A percentile compares a stretch with the other conserved stretches of the same genome.
Evolutionary conservation across 805 yeast species (phyloP).

Genomic region (Saccharomycopsis lassenensis): DNA sequence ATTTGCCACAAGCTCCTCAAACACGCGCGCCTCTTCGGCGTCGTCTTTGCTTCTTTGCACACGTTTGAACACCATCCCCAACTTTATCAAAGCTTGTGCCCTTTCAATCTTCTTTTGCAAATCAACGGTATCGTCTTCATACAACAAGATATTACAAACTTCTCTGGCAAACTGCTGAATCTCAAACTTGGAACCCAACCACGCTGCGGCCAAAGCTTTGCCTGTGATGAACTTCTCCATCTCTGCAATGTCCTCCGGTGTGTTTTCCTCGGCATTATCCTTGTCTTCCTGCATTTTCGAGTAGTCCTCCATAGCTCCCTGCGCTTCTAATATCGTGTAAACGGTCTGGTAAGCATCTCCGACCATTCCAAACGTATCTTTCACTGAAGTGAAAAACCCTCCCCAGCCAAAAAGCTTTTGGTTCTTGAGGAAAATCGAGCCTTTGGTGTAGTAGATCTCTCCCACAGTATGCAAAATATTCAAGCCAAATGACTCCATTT

Average conservation of each 20-base stretch:
- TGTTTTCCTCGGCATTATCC: conserved; percentile 36
- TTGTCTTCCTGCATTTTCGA: conserved; percentile 49
- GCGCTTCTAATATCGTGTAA: conserved; percentile 69
- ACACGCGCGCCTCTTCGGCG: conserved; percentile 66
- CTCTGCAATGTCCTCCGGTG: conserved; percentile 54
- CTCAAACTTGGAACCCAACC: conserved; percentile 75
- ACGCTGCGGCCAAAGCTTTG: conserved; percentile 71
- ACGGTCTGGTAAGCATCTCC: conserved; percentile 64
- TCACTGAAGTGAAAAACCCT: conserved; percentile 61
- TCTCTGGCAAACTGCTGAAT: conserved; percentile 61
- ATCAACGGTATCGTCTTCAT: conserved; percentile 44
- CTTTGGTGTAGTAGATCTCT: conserved; percentile 53
- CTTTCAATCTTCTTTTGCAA: conserved; percentile 39
- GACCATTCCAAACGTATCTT: conserved; percentile 64
- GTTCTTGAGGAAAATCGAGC: conserved; percentile 47
- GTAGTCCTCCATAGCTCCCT: conserved; percentile 63
- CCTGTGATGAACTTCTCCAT: conserved; percentile 69
- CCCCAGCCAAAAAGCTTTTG: conserved; percentile 56
- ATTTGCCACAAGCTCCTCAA: conserved; percentile 58
- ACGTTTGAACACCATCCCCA: conserved; percentile 53
- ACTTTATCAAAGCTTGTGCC: conserved; percentile 48
- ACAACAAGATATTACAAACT: conserved; percentile 56
- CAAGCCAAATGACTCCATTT: conserved; percentile 77
- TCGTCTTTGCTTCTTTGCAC: conserved; percentile 56
- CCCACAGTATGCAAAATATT: conserved; percentile 74